Evolutionary conservation across 371 early-diverging fungal genomes (phyloP).

Genomic region (Thermomucor indicae-seudaticae): DNA sequence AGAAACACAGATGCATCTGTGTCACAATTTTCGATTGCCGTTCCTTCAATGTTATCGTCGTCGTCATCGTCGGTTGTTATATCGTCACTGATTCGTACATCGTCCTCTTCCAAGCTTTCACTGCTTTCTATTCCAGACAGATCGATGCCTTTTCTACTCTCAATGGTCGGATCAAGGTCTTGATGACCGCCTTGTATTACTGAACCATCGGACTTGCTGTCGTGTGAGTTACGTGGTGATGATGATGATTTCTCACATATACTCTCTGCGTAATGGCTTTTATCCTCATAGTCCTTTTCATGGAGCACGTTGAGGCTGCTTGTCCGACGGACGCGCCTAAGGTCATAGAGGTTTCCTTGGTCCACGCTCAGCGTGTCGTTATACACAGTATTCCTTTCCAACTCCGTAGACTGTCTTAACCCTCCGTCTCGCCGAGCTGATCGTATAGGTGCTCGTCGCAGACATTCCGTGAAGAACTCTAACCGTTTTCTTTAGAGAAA

Average conservation of each 20-base stretch:
- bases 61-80: conserved; percentile 9
- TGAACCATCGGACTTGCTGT: neutral
- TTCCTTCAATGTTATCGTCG: conserved; percentile 8
- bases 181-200: neutral
- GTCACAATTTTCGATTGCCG: conserved; percentile 8
- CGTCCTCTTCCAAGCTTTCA: conserved; percentile 6
- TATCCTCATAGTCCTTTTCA: conserved; percentile 17
- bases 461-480: conserved; percentile 5
- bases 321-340: conserved; percentile 24
- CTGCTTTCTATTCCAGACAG: neutral
- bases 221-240: too few relatives aligned
- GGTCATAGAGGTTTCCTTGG: conserved; percentile 7
- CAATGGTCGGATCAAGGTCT: neutral
- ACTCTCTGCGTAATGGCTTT: conserved; percentile 1
- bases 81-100: conserved; percentile 8
- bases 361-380: neutral
- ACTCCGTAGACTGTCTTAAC: too few relatives aligned
- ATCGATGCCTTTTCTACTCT: conserved; percentile 1
- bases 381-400: too few relatives aligned
- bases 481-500: neutral
- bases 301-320: conserved; percentile 43
- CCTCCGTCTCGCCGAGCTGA: too few relatives aligned
- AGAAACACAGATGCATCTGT: conserved; percentile 16
- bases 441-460: conserved; percentile 5
- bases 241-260: too few relatives aligned